Conservation (phyloP, 176 grass and related monocot genomes). For the Microstegium vimineum region DNA sequence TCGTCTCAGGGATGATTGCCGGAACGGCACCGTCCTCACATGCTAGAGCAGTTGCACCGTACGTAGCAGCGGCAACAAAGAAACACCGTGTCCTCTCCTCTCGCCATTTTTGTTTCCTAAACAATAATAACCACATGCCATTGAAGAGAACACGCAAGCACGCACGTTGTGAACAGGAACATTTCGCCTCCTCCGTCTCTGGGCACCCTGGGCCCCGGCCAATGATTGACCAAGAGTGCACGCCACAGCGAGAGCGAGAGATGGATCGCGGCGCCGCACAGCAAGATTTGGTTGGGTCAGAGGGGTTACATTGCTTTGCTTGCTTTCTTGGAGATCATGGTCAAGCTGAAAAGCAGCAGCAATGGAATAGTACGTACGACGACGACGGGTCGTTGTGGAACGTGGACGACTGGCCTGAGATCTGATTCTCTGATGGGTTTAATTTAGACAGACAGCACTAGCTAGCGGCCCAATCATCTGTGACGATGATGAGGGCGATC, state of each 20-base stretch:
- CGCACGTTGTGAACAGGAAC: background rate
- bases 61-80: no score
- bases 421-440: conserved; percentile 23
- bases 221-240: conserved; percentile 26
- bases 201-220: no score
- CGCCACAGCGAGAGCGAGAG: background rate
- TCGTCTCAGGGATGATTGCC: background rate
- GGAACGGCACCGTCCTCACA: conserved; percentile 22
- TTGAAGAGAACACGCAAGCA: background rate
- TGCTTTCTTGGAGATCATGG: background rate
- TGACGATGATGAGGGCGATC: conserved; percentile 6
- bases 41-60: background rate
- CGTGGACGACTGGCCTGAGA: background rate
- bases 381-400: background rate
- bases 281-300: conserved; percentile 25
- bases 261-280: background rate
- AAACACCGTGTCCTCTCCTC: background rate
- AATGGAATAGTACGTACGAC: background rate
- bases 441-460: background rate
- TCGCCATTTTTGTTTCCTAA: background rate
- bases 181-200: background rate
- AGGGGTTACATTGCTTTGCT: background rate
- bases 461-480: conserved; percentile 19
- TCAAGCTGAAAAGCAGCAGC: background rate
- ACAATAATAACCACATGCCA: background rate